Evolutionary conservation across 2,329 filamentous ascomycete genomes (phyloP).

Genomic region (Nakataea oryzae): DNA sequence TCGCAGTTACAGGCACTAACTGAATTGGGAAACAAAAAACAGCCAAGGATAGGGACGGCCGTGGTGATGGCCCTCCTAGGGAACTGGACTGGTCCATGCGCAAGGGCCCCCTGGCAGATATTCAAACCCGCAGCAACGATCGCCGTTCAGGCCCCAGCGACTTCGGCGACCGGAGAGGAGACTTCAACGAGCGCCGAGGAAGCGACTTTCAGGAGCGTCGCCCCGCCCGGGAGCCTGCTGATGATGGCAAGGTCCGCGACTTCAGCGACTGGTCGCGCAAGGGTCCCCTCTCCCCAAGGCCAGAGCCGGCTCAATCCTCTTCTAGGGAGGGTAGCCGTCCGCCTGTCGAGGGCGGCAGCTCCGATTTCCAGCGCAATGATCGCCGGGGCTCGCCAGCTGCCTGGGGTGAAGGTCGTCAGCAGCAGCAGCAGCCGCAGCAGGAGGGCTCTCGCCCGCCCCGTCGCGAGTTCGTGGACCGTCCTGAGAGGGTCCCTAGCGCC

Average conservation of each 20-base stretch:
- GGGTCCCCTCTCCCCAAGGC: conserved; percentile 72
- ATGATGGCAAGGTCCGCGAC: conserved; percentile 67
- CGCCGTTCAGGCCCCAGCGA: conserved; percentile 34
- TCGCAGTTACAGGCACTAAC: conserved; percentile 20
- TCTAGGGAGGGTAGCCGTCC: conserved; percentile 46
- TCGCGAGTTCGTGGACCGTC: conserved; percentile 63
- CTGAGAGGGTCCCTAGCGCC: conserved; percentile 69
- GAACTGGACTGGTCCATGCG: conserved; percentile 88
- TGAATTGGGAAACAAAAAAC: conserved; percentile 3
- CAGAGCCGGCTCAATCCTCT: conserved; percentile 35
- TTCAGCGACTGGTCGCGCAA: conserved; percentile 91
- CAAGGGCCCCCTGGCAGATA: conserved; percentile 58
- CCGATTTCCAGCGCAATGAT: conserved; percentile 49
- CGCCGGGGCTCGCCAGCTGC: conserved; percentile 61
- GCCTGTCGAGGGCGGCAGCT: conserved; percentile 45
- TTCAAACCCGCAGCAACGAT: conserved; percentile 28
- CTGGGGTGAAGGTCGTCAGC: conserved; percentile 57
- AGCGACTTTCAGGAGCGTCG: conserved; percentile 53
- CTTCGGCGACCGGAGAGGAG: conserved; percentile 46
- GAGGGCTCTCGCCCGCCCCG: conserved; percentile 73
- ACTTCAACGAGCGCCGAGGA: conserved; percentile 53
- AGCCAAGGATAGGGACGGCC: conserved; percentile 72
- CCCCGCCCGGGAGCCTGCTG: conserved; percentile 55
- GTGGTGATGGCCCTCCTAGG: conserved; percentile 50
- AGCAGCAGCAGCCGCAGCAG: too few relatives aligned